phyloP scores from a whole-genome alignment of 192 early-diverging fungal species.

The Spizellomyces sp. region DNA sequence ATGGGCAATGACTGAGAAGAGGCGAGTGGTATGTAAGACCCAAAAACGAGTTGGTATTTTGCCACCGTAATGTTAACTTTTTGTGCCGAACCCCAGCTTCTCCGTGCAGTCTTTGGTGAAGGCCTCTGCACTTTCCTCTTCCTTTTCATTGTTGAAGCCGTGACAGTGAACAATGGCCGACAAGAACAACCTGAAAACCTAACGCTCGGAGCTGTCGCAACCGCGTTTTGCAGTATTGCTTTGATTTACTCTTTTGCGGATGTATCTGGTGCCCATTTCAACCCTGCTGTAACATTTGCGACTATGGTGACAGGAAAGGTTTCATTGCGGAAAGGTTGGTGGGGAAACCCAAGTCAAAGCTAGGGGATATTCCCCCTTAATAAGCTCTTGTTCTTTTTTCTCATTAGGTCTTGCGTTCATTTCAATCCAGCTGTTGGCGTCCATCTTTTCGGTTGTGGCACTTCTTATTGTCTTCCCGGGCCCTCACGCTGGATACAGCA shows the following conservation, averaged over 20 bases:
- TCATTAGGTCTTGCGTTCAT: constrained; percentile 57
- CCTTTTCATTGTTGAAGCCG: constrained; percentile 59
- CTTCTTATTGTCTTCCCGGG: constrained; percentile 58
- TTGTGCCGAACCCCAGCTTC: constrained; percentile 37
- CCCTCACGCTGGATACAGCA: constrained; percentile 28
- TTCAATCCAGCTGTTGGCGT: constrained; percentile 53
- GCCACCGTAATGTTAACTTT: not conserved
- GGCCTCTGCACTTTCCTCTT: constrained; percentile 63
- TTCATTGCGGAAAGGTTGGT: constrained; percentile 51
- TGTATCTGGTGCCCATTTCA: constrained; percentile 68
- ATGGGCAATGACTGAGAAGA: constrained; percentile 56
- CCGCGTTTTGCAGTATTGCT: constrained; percentile 53
- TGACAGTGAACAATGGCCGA: constrained; percentile 56
- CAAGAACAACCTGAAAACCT: constrained; percentile 50
- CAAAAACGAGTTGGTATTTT: not conserved
- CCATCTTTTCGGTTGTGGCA: constrained; percentile 50
- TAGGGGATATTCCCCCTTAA: no score
- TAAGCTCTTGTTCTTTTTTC: not conserved
- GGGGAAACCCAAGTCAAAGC: no score
- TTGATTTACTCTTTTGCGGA: constrained; percentile 69
- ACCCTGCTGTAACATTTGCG: constrained; percentile 66
- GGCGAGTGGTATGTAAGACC: constrained; percentile 49
- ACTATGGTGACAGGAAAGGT: constrained; percentile 60
- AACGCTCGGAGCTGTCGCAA: constrained; percentile 52
- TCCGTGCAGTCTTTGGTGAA: constrained; percentile 61